These are phyloP conservation scores for Brettanomyces sp. DNA, from an alignment of 805 yeast species.

Conservation along the genomic window DNA sequence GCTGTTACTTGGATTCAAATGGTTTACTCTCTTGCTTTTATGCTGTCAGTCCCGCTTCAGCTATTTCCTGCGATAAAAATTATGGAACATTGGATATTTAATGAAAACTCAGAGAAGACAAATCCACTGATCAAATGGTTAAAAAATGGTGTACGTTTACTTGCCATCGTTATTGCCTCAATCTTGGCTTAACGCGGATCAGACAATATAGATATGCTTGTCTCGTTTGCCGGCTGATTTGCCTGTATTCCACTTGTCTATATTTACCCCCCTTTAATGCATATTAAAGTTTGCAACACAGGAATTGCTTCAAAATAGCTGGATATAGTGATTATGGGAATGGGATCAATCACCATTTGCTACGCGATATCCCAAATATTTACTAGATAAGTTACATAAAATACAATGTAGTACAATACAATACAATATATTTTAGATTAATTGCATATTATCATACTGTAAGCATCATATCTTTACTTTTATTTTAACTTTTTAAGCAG, in stretches of 20 bases:
- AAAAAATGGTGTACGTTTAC: conserved; percentile 52
- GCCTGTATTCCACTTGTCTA: conserved; percentile 82
- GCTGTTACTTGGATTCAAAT: conserved; percentile 60
- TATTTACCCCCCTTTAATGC: conserved; percentile 77
- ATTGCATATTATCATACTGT: too few relatives aligned
- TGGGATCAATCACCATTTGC: conserved; percentile 54
- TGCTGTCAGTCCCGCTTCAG: conserved; percentile 74
- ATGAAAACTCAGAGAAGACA: conserved; percentile 48
- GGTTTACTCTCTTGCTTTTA: conserved; percentile 64
- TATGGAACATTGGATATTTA: conserved; percentile 53
- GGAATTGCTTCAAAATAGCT: conserved; percentile 29
- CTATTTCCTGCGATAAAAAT: conserved; percentile 71
- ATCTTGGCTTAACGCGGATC: conserved; percentile 60
- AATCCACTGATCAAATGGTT: conserved; percentile 71
- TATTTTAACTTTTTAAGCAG: too few relatives aligned
- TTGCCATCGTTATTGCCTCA: conserved; percentile 45
- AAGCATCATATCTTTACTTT: too few relatives aligned
- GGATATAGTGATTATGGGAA: conserved; percentile 39
- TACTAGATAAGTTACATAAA: not conserved
- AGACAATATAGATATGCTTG: conserved; percentile 59
- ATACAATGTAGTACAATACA: too few relatives aligned
- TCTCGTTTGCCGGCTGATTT: conserved; percentile 73
- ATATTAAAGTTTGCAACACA: conserved; percentile 41
- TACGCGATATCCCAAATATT: conserved; percentile 57
- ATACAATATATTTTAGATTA: too few relatives aligned